A percentile compares a stretch with the other conserved stretches of the same genome.
Evolutionary conservation across 1,284 basidiomycete genomes (phyloP).

Genomic region (Trichosporon inkin): DNA sequence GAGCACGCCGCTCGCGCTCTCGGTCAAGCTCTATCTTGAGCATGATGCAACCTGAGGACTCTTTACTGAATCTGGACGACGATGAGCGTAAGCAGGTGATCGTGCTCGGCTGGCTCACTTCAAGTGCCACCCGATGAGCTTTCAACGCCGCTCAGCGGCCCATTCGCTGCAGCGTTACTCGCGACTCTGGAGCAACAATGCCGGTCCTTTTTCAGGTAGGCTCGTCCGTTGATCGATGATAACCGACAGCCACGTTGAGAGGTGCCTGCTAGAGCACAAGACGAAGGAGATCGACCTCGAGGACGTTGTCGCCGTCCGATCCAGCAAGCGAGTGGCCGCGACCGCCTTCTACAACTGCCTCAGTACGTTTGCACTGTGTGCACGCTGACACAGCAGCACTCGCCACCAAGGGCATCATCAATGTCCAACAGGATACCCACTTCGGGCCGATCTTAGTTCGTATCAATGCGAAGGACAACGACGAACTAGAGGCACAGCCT

Average conservation of each 20-base stretch:
- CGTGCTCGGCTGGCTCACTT: neutral
- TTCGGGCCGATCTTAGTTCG: slow-evolving; percentile 27
- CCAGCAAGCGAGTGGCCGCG: slow-evolving; percentile 30
- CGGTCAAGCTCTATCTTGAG: slow-evolving; percentile 11
- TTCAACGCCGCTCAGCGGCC: neutral
- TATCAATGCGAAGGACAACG: slow-evolving; percentile 13
- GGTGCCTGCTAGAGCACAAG: slow-evolving; percentile 15
- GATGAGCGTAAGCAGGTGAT: neutral
- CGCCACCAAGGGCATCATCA: slow-evolving; percentile 37
- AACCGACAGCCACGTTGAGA: slow-evolving; percentile 30
- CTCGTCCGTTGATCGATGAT: neutral
- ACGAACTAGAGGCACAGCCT: neutral
- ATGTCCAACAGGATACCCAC: slow-evolving; percentile 26
- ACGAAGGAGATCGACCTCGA: slow-evolving; percentile 67
- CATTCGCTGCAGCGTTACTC: slow-evolving; percentile 31
- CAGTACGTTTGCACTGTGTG: slow-evolving; percentile 24
- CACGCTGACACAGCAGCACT: slow-evolving; percentile 26
- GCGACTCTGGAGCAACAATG: slow-evolving; percentile 41
- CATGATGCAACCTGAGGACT: neutral
- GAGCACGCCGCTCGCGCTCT: neutral
- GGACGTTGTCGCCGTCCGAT: slow-evolving; percentile 22
- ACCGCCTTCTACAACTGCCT: slow-evolving; percentile 43
- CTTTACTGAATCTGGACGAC: slow-evolving; percentile 1
- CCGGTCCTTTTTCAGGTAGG: slow-evolving; percentile 40
- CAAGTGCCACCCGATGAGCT: neutral